Base-by-base conservation (phyloP, 1,284 basidiomycete species). In the Bondarzewia mesenterica region DNA sequence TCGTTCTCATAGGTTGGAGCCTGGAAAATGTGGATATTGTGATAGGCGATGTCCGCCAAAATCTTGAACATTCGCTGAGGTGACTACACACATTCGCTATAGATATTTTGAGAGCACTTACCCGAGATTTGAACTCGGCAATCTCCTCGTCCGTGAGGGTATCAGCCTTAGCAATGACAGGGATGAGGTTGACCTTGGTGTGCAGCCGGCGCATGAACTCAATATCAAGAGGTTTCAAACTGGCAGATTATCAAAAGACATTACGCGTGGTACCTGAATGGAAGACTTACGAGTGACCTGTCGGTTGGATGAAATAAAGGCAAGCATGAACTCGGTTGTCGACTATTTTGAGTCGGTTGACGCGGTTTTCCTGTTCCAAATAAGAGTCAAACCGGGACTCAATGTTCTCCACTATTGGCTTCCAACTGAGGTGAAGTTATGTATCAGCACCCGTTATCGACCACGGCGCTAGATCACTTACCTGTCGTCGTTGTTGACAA, bases 401-500 rank as follows among this genome's bases (percentile, higher is more conserved):
- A 56, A 98, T 97, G 73, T 95, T 93, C 67, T 96, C 93, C 35
- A 96, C 79, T 55, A 98, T 95, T 47, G 94, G 94, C 68, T 90
- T 94, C 94, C 94, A 98, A 68, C 92, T 93, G 57, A n/a, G n/a
- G n/a, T n/a, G n/a, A n/a, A n/a, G n/a, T n/a, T n/a, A n/a, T n/a
- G n/a, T n/a, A n/a, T n/a, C n/a, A n/a, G n/a, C n/a, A n/a, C n/a
- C n/a, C n/a, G n/a, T n/a, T n/a, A 32, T 26, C 22, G 32, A 22
- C 5, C 6, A 36, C 8, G n/a, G n/a, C 16, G 48, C 43, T 20
- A 2, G 15, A 27, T 41, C 27, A 51, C 65, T 54, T 60, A 91
- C 90, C 91, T 92, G 60, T 95, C 91, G 57, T 94, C 90, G 67
- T 97, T 98, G 77, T 97, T 96, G 64, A 97, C 92, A 67, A 93